These are phyloP conservation scores for Sphaerulina vaccinii DNA, from an alignment of 2,329 filamentous ascomycete species.

Conservation along the genomic window DNA sequence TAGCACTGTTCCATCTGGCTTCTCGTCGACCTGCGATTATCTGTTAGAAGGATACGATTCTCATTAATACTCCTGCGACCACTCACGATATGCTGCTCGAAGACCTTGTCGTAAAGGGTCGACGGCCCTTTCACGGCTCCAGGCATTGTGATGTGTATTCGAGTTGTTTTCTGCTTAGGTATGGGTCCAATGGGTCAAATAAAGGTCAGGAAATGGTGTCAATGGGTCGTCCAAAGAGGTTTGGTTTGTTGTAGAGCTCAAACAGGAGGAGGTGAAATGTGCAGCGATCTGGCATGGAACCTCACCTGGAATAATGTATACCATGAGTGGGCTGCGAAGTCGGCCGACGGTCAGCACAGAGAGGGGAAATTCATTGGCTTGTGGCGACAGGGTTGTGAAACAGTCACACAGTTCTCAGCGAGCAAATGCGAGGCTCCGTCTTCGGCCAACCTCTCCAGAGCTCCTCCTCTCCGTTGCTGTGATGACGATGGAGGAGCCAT, in stretches of 20 bases:
- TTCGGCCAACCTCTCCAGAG: too few relatives aligned
- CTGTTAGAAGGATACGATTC: constrained; percentile 7
- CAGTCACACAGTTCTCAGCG: too few relatives aligned
- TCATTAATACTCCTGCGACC: not conserved
- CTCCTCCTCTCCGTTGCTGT: too few relatives aligned
- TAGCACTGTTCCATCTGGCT: constrained; percentile 86
- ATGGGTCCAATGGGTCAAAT: not conserved
- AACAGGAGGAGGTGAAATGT: constrained; percentile 2
- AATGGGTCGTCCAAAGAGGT: not conserved
- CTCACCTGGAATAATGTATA: too few relatives aligned
- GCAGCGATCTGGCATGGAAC: constrained; percentile 2
- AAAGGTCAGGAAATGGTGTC: not conserved
- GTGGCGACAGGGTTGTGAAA: not conserved
- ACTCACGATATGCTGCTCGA: constrained; percentile 76
- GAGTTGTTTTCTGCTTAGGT: not conserved
- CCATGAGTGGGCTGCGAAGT: constrained; percentile 5
- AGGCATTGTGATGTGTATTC: constrained; percentile 28
- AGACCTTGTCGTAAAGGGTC: constrained; percentile 84
- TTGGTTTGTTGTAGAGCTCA: not conserved
- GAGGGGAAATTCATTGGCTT: constrained; percentile 7
- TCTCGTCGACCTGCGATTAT: constrained; percentile 65
- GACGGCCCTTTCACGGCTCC: constrained; percentile 35
- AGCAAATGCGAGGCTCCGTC: too few relatives aligned
- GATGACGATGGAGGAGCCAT: too few relatives aligned
- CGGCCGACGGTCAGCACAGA: too few relatives aligned